Conservation (phyloP, 805 yeast genomes). For the Saccharomycopsis fodiens region DNA sequence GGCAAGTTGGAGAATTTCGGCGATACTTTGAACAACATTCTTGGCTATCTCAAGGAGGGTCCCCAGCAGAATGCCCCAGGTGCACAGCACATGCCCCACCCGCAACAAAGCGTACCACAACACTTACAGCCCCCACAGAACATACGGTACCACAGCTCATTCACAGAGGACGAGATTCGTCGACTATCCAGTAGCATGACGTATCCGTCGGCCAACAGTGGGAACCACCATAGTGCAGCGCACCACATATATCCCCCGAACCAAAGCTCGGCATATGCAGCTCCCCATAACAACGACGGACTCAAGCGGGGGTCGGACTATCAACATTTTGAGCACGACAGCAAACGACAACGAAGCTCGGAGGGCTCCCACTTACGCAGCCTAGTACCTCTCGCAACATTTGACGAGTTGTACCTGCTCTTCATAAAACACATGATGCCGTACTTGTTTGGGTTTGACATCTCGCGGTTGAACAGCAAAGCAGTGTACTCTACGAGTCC, state of each 20-base stretch:
- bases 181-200: slow-evolving; percentile 2
- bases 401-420: slow-evolving; percentile 37
- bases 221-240: neutral
- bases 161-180: slow-evolving; percentile 4
- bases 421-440: slow-evolving; percentile 52
- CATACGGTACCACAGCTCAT: neutral
- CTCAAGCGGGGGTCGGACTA: neutral
- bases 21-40: slow-evolving; percentile 31
- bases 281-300: neutral
- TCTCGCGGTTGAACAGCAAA: slow-evolving; percentile 41
- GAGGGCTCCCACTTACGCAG: neutral
- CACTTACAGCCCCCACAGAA: neutral
- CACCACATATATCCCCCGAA: neutral
- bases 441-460: slow-evolving; percentile 59
- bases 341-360: no score
- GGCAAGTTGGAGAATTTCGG: slow-evolving; percentile 33
- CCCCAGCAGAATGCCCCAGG: neutral
- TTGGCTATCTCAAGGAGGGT: slow-evolving; percentile 28
- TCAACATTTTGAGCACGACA: neutral
- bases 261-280: neutral
- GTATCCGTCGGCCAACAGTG: slow-evolving; percentile 3
- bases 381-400: slow-evolving; percentile 2
- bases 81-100: neutral
- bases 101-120: neutral
- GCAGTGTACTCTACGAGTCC: slow-evolving; percentile 50